Base-by-base conservation (phyloP, 2,329 filamentous ascomycete species). In the Xylariales sp. region DNA sequence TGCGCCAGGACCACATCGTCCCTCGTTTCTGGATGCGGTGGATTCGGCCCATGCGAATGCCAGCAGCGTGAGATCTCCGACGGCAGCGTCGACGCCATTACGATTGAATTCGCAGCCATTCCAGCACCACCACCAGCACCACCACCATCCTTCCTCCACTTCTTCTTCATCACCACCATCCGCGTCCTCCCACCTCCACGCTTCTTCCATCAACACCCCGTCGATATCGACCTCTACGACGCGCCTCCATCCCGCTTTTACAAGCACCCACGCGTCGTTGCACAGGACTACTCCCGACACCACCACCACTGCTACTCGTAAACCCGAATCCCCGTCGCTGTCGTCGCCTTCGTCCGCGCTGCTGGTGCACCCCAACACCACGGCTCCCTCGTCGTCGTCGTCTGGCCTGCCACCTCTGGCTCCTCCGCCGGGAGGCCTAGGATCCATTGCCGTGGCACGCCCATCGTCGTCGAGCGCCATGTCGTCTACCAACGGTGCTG, bases 361-460 rank as follows among this genome's bases (percentile, higher is more conserved):
- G n/a, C n/a, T n/a, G n/a, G n/a, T n/a, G n/a, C n/a, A n/a, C n/a
- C n/a, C n/a, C n/a, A n/a, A n/a, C n/a, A n/a, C n/a, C n/a, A n/a
- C n/a, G n/a, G 31, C 29, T 10, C 16, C 33, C 23, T 29, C 47
- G 29, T 42, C 53, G 10, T 46, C 46, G n/a, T 40, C 31, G 29
- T 25, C 48, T 8, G 33, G 33, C 19, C 43, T 54, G 38, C 52
- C 55, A 32, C 45, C 50, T 38, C 48, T 59, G 53, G 56, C 55
- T 47, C 53, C 55, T 49, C 54, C 54, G 47, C 53, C 50, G 35
- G 56, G 55, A 41, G 53, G 53, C 38, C 43, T 56, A 41, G 53
- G 50, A 43, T 54, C 52, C 23, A 56, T 55, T 27, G 57, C 59
- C 55, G n/a, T n/a, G n/a, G n/a, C n/a, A n/a, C n/a, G n/a, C n/a